These are phyloP conservation scores for Handroanthus guayacan DNA, from an alignment of 257 asterid species.

Conservation along the genomic window DNA sequence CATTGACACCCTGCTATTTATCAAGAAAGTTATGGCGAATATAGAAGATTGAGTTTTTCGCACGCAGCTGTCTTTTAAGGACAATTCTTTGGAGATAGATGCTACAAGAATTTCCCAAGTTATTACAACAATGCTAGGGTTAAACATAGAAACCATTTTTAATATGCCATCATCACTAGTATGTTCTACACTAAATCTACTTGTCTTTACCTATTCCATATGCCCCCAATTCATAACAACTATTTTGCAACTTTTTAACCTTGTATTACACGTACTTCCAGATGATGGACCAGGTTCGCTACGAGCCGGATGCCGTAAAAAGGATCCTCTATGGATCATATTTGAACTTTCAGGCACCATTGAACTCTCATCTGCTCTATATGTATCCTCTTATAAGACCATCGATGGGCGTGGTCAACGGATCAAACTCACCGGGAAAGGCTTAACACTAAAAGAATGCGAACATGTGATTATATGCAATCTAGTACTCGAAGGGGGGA, in stretches of 20 bases:
- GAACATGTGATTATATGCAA: slow-evolving; percentile 90
- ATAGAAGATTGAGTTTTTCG: too few relatives aligned
- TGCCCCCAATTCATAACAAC: neutral
- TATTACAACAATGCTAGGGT: too few relatives aligned
- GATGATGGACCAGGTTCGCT: slow-evolving; percentile 98
- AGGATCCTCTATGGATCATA: slow-evolving; percentile 84
- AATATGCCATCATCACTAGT: neutral
- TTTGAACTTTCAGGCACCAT: slow-evolving; percentile 88
- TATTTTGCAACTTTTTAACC: neutral
- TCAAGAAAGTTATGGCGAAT: too few relatives aligned
- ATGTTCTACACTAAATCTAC: neutral
- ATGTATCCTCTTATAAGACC: slow-evolving; percentile 77
- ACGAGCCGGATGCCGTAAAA: slow-evolving; percentile 76
- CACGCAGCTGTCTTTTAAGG: too few relatives aligned
- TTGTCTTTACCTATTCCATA: neutral
- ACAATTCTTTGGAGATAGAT: too few relatives aligned
- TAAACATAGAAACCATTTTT: too few relatives aligned
- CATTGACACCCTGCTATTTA: too few relatives aligned
- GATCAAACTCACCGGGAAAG: slow-evolving; percentile 74
- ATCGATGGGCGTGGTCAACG: slow-evolving; percentile 92
- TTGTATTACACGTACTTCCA: slow-evolving; percentile 27
- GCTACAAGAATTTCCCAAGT: too few relatives aligned
- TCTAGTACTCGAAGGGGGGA: slow-evolving; percentile 67
- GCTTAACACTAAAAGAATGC: slow-evolving; percentile 82
- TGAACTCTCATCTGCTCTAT: slow-evolving; percentile 67